Evolutionary conservation across 73 alveolate species (phyloP).

Genomic region (Blepharisma stoltei): DNA sequence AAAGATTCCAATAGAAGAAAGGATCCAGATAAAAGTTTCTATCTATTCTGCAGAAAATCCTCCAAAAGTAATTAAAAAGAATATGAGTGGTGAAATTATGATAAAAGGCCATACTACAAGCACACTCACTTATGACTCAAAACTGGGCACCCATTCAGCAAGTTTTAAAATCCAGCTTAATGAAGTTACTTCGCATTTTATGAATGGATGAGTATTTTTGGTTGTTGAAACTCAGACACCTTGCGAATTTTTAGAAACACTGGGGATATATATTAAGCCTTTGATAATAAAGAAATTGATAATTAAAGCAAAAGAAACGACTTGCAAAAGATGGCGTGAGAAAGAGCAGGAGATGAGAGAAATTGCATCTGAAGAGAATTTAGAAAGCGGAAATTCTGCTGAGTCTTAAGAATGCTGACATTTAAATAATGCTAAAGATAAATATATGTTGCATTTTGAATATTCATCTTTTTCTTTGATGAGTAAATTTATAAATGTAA

Average conservation of each 20-base stretch:
- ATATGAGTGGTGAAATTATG: not conserved
- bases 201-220: no score
- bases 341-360: no score
- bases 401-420: no score
- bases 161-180: constrained; percentile 1
- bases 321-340: constrained; percentile 16
- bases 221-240: no score
- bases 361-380: no score
- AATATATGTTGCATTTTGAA: no score
- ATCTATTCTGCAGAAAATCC: not conserved
- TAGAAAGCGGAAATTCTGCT: no score
- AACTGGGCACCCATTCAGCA: not conserved
- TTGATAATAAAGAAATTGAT: not conserved
- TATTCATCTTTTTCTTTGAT: no score
- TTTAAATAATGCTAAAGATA: no score
- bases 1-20: not conserved
- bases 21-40: not conserved
- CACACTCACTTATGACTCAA: not conserved
- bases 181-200: constrained; percentile 23
- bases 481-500: no score
- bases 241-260: no score
- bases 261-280: not conserved
- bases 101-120: not conserved
- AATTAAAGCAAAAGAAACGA: constrained; percentile 21
- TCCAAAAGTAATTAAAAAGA: not conserved